Conservation (phyloP, 1,284 basidiomycete genomes). For the Quambalaria eucalypti region DNA sequence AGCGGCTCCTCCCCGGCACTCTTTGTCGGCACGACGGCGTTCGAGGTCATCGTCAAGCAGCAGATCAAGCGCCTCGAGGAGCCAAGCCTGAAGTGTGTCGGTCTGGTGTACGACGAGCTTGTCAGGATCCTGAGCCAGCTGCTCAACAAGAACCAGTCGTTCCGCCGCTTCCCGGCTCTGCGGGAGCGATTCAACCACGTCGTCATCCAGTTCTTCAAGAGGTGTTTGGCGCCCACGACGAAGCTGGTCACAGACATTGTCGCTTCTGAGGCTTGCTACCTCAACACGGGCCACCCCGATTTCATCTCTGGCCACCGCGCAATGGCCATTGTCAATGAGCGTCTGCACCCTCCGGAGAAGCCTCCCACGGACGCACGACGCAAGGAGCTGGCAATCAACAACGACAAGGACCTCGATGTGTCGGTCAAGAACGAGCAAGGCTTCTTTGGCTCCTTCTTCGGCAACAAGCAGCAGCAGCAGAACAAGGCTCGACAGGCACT, state of each 20-base stretch:
- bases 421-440: conserved; percentile 69
- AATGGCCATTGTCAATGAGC: conserved; percentile 73
- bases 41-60: conserved; percentile 96
- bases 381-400: conserved; percentile 62
- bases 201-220: conserved; percentile 93
- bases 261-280: conserved; percentile 51
- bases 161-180: conserved; percentile 87
- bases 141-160: conserved; percentile 78
- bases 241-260: conserved; percentile 91
- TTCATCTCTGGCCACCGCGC: conserved; percentile 96
- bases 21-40: conserved; percentile 90
- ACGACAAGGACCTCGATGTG: conserved; percentile 85
- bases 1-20: conserved; percentile 91
- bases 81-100: conserved; percentile 81
- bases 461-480: conserved; percentile 51
- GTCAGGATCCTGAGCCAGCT: conserved; percentile 89
- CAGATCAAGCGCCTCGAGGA: conserved; percentile 95
- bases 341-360: conserved; percentile 57
- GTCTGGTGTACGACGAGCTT: conserved; percentile 90
- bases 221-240: conserved; percentile 80
- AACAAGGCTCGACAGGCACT: conserved; percentile 57
- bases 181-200: conserved; percentile 87
- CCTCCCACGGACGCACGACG: conserved; percentile 24
- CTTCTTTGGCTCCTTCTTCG: conserved; percentile 95
- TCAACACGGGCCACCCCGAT: conserved; percentile 98